Evolutionary conservation across 2,329 filamentous ascomycete species (phyloP).

Genomic region (Nemania abortiva): DNA sequence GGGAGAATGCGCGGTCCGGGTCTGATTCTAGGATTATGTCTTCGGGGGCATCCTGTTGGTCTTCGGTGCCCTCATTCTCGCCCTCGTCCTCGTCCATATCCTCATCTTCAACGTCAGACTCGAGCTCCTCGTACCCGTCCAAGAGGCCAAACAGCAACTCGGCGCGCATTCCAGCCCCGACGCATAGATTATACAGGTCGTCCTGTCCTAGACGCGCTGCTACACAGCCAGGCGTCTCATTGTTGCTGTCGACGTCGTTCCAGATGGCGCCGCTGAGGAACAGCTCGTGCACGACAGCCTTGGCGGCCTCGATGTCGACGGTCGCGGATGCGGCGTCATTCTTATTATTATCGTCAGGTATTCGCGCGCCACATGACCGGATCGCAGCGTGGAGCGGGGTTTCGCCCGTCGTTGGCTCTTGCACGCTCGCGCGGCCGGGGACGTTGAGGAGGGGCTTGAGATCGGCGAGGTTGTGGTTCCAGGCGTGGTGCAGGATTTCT

Average conservation of each 20-base stretch:
- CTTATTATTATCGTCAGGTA: constrained; percentile 46
- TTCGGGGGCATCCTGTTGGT: constrained; percentile 33
- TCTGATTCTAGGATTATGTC: constrained; percentile 47
- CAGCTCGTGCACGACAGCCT: constrained; percentile 78
- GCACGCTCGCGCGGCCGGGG: constrained; percentile 76
- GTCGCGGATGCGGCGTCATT: constrained; percentile 44
- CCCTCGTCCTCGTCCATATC: constrained; percentile 62
- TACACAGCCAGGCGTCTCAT: constrained; percentile 92
- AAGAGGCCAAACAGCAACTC: constrained; percentile 87
- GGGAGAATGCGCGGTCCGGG: constrained; percentile 50
- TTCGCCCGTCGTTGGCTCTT: constrained; percentile 86
- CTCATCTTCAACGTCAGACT: constrained; percentile 60
- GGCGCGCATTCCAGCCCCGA: constrained; percentile 90
- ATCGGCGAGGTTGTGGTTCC: constrained; percentile 71
- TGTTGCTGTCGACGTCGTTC: constrained; percentile 90
- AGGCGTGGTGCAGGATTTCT: constrained; percentile 66
- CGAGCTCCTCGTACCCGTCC: constrained; percentile 82
- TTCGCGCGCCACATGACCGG: constrained; percentile 71
- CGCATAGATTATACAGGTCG: constrained; percentile 82
- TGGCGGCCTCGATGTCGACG: constrained; percentile 66
- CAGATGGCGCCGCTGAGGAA: constrained; percentile 93
- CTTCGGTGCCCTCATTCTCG: constrained; percentile 45
- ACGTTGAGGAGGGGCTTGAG: constrained; percentile 77
- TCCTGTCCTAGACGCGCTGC: constrained; percentile 76
- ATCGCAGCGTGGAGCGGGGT: constrained; percentile 92